Evolutionary conservation across 352 stramenopile genomes (phyloP).

Genomic region (Peronosclerospora sorghi): DNA sequence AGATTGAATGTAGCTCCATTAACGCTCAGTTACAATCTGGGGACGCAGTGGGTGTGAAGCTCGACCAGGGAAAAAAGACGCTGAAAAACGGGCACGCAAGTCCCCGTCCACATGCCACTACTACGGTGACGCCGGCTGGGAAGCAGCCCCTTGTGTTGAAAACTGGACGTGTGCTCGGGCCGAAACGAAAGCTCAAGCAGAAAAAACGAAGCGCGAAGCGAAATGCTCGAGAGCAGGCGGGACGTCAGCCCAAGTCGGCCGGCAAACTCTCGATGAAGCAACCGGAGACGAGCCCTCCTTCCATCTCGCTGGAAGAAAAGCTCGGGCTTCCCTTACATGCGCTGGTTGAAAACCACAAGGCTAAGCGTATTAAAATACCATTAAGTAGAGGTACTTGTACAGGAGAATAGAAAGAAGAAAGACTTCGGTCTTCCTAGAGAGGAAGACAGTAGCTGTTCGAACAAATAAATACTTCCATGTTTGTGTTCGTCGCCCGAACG

Average conservation of each 20-base stretch:
- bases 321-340: slow-evolving; percentile 55
- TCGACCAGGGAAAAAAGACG: slow-evolving; percentile 15
- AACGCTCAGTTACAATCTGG: not conserved
- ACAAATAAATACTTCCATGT: slow-evolving; percentile 24
- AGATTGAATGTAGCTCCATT: not conserved
- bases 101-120: slow-evolving; percentile 33
- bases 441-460: slow-evolving; percentile 3
- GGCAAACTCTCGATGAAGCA: slow-evolving; percentile 15
- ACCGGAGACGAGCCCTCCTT: not conserved
- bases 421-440: not conserved
- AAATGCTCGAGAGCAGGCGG: slow-evolving; percentile 16
- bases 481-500: slow-evolving; percentile 15
- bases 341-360: slow-evolving; percentile 25
- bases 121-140: slow-evolving; percentile 27
- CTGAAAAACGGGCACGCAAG: slow-evolving; percentile 37
- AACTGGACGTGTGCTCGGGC: slow-evolving; percentile 55
- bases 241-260: slow-evolving; percentile 17
- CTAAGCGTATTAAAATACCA: slow-evolving; percentile 23
- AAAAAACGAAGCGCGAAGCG: slow-evolving; percentile 7
- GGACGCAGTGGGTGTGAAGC: slow-evolving; percentile 12
- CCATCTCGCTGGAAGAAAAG: slow-evolving; percentile 51
- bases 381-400: slow-evolving; percentile 14
- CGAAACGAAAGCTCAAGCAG: slow-evolving; percentile 17
- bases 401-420: slow-evolving; percentile 7
- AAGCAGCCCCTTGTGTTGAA: slow-evolving; percentile 40